A percentile compares a stretch with the other conserved stretches of the same genome.
phyloP scores from a whole-genome alignment of 2,329 filamentous ascomycete genomes.

The Cercospora sp. region DNA sequence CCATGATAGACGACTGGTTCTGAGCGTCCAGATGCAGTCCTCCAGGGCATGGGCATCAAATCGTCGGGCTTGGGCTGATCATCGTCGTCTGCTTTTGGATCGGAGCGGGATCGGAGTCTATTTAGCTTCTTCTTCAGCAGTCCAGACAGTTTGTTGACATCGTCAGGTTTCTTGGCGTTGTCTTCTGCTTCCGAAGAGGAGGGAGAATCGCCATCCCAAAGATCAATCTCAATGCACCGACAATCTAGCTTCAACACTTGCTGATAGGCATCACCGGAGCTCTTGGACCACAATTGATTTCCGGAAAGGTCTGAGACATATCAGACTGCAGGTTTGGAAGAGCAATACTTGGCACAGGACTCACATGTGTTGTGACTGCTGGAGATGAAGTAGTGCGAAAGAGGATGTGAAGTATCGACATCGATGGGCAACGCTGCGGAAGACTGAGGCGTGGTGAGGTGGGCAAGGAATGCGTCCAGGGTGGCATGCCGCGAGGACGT shows the following conservation, averaged over 20 bases:
- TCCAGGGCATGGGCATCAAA: constrained; percentile 36
- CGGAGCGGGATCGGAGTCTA: constrained; percentile 28
- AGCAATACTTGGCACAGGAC: constrained; percentile 40
- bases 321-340: constrained; percentile 71
- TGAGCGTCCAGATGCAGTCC: constrained; percentile 30
- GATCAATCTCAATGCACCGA: constrained; percentile 90
- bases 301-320: constrained; percentile 60
- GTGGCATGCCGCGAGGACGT: constrained; percentile 4
- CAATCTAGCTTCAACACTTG: constrained; percentile 70
- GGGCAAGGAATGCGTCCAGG: constrained; percentile 50
- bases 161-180: constrained; percentile 31
- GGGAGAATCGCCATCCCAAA: constrained; percentile 74
- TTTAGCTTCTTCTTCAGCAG: constrained; percentile 35
- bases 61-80: constrained; percentile 22
- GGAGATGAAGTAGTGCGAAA: constrained; percentile 90
- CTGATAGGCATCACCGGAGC: constrained; percentile 76
- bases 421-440: constrained; percentile 27
- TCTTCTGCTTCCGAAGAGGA: constrained; percentile 42
- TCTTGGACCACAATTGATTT: constrained; percentile 77
- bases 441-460: constrained; percentile 34
- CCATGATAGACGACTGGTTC: constrained; percentile 42
- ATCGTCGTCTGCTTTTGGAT: constrained; percentile 17
- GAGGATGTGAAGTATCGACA: constrained; percentile 50
- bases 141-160: constrained; percentile 39
- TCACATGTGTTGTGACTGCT: constrained; percentile 95